Conservation (phyloP, 192 early-diverging fungal genomes). For the Coemansia sp. region DNA sequence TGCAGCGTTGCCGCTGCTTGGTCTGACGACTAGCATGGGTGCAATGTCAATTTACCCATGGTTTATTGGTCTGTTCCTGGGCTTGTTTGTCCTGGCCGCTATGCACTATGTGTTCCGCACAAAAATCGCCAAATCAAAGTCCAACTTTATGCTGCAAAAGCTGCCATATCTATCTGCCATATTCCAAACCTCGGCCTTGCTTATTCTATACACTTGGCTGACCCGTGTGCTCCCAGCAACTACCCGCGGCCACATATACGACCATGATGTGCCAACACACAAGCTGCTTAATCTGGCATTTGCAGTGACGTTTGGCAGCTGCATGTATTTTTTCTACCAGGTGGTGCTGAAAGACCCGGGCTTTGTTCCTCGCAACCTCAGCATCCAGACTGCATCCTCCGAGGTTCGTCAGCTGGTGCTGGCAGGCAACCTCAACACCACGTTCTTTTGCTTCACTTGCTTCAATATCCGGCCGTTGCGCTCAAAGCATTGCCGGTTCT, state of each 20-base stretch:
- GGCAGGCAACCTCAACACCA: slow-evolving; percentile 63
- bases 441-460: slow-evolving; percentile 87
- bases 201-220: slow-evolving; percentile 65
- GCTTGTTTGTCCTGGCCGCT: slow-evolving; percentile 49
- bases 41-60: slow-evolving; percentile 66
- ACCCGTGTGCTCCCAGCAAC: slow-evolving; percentile 66
- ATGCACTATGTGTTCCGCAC: slow-evolving; percentile 61
- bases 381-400: slow-evolving; percentile 31
- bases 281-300: slow-evolving; percentile 63
- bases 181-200: slow-evolving; percentile 83
- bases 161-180: slow-evolving; percentile 85
- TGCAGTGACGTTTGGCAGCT: slow-evolving; percentile 55
- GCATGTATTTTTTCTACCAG: slow-evolving; percentile 76
- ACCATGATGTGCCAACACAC: slow-evolving; percentile 23
- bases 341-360: slow-evolving; percentile 76
- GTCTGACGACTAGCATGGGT: slow-evolving; percentile 58
- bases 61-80: slow-evolving; percentile 72
- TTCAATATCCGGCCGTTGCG: slow-evolving; percentile 78
- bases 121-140: slow-evolving; percentile 56
- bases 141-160: slow-evolving; percentile 57
- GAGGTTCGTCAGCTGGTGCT: slow-evolving; percentile 60
- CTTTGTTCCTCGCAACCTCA: slow-evolving; percentile 61
- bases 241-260: slow-evolving; percentile 27
- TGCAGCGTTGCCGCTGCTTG: slow-evolving; percentile 67
- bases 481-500: slow-evolving; percentile 92